Conservation (phyloP, 1,139 yeast species). For the Yamadazyma jaroonii region DNA sequence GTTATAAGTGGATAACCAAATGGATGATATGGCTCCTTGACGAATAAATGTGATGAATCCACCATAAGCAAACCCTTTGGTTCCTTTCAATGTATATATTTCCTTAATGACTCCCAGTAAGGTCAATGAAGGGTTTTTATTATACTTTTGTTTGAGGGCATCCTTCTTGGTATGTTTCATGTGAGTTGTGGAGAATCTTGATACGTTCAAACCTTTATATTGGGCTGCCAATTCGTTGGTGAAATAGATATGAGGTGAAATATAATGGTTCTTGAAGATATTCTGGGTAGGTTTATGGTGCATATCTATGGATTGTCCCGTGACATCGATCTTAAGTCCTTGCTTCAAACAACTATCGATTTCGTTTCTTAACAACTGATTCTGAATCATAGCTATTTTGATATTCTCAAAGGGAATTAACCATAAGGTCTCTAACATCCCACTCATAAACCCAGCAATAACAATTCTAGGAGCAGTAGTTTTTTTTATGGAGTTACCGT, state of each 20-base stretch:
- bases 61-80: slow-evolving; percentile 79
- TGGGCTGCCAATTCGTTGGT: slow-evolving; percentile 35
- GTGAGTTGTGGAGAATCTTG: slow-evolving; percentile 21
- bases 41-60: slow-evolving; percentile 74
- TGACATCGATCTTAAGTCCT: slow-evolving; percentile 23
- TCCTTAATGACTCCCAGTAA: slow-evolving; percentile 55
- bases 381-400: slow-evolving; percentile 83
- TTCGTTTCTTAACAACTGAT: slow-evolving; percentile 42
- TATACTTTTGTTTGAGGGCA: slow-evolving; percentile 36
- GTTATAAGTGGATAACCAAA: slow-evolving; percentile 81
- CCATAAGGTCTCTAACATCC: slow-evolving; percentile 74
- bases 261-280: slow-evolving; percentile 33
- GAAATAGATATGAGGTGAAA: slow-evolving; percentile 45
- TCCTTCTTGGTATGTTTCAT: slow-evolving; percentile 21
- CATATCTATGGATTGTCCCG: slow-evolving; percentile 22
- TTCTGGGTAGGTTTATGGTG: slow-evolving; percentile 26
- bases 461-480: slow-evolving; percentile 70
- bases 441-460: slow-evolving; percentile 86
- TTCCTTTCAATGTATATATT: slow-evolving; percentile 73
- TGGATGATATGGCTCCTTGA: slow-evolving; percentile 75
- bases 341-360: slow-evolving; percentile 20
- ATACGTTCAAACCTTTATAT: slow-evolving; percentile 22
- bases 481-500: slow-evolving; percentile 33
- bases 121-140: slow-evolving; percentile 53
- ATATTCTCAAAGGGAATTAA: slow-evolving; percentile 90